phyloP scores from a whole-genome alignment of 345 rosid species.

The Physaria fendleri region DNA sequence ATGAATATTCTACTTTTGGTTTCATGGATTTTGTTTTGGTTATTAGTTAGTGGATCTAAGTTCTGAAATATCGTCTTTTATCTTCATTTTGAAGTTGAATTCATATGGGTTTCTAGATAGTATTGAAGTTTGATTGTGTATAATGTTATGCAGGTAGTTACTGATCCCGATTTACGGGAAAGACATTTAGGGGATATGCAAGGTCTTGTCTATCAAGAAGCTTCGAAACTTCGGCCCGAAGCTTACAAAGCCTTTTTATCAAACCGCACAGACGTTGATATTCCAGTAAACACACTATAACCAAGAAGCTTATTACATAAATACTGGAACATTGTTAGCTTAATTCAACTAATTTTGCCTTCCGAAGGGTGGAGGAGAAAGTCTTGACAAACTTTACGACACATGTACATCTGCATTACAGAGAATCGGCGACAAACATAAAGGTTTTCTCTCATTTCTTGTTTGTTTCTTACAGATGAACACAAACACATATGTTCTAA shows the following conservation, averaged over 20 bases:
- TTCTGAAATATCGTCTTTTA: neutral
- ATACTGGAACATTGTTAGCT: neutral
- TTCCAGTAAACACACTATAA: conserved; percentile 51
- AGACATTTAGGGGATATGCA: conserved; percentile 85
- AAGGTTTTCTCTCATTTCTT: conserved; percentile 32
- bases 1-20: too few species aligned
- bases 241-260: conserved; percentile 62
- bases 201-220: conserved; percentile 55
- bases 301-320: neutral
- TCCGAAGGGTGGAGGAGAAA: conserved; percentile 82
- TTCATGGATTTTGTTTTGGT: neutral
- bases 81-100: neutral
- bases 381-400: conserved; percentile 55
- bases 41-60: neutral
- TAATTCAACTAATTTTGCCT: neutral
- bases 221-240: conserved; percentile 38
- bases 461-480: neutral
- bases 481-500: neutral
- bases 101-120: neutral
- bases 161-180: conserved; percentile 60
- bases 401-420: conserved; percentile 62
- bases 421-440: conserved; percentile 63
- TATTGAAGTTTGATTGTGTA: neutral
- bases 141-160: conserved; percentile 43
- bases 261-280: conserved; percentile 47